Conservation (phyloP, 2,329 filamentous ascomycete genomes). For the Fusarium sp. region DNA sequence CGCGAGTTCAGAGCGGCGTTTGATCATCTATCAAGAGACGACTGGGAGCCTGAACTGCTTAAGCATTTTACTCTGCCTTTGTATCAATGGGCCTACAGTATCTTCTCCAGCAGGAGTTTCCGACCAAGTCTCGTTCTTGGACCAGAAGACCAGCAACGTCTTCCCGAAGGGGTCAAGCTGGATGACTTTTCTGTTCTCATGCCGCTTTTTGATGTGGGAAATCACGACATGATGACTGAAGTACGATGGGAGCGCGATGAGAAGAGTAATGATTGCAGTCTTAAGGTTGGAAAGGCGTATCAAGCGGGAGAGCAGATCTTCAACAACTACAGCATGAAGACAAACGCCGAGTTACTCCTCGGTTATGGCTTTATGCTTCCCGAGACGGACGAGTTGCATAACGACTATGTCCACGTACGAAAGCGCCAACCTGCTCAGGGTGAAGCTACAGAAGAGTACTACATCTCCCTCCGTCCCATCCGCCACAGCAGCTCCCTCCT, state of each 20-base stretch:
- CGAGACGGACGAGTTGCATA: constrained; percentile 61
- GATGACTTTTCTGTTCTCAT: constrained; percentile 76
- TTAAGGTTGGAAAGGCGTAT: constrained; percentile 58
- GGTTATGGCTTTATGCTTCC: constrained; percentile 72
- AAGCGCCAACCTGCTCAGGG: constrained; percentile 51
- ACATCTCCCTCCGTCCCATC: constrained; percentile 65
- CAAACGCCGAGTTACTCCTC: constrained; percentile 75
- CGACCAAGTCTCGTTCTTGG: constrained; percentile 68
- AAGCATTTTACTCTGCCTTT: constrained; percentile 59
- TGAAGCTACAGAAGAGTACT: constrained; percentile 55
- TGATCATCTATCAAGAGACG: constrained; percentile 49
- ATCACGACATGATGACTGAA: constrained; percentile 71
- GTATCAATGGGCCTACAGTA: constrained; percentile 72
- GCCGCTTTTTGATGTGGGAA: constrained; percentile 77
- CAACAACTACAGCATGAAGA: constrained; percentile 80
- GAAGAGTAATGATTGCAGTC: constrained; percentile 52
- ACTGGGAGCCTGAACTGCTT: constrained; percentile 43
- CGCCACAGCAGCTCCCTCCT: constrained; percentile 60
- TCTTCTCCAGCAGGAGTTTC: constrained; percentile 74
- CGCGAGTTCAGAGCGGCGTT: constrained; percentile 59
- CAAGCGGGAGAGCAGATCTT: constrained; percentile 66
- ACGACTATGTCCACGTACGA: constrained; percentile 69
- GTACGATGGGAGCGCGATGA: constrained; percentile 68
- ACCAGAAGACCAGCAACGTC: constrained; percentile 34
- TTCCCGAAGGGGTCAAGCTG: constrained; percentile 49